A percentile compares a stretch with the other conserved stretches of the same genome.
phyloP scores from a whole-genome alignment of 306 rosid genomes.

The Rosa chinensis region DNA sequence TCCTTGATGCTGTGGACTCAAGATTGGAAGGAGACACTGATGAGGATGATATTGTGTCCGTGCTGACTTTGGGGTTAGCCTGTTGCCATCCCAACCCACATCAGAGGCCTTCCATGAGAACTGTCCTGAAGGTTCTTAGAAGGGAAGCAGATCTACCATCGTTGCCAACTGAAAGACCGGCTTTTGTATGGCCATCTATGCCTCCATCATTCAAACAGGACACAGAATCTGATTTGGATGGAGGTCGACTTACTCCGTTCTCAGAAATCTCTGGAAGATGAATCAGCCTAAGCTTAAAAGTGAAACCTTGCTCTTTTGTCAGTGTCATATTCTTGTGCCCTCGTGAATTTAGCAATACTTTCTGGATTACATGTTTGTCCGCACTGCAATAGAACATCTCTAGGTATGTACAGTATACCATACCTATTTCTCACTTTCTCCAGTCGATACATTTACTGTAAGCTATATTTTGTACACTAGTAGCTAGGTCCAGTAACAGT shows the following conservation, averaged over 20 bases:
- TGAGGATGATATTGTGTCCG: constrained; percentile 24
- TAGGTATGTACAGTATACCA: not conserved
- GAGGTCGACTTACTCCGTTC: constrained; percentile 11
- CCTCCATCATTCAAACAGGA: constrained; percentile 46
- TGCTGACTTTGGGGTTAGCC: constrained; percentile 61
- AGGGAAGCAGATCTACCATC: constrained; percentile 53
- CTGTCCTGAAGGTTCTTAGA: constrained; percentile 53
- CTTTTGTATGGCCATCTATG: constrained; percentile 71
- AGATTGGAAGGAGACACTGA: constrained; percentile 31
- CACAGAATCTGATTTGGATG: constrained; percentile 17
- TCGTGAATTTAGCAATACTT: not conserved
- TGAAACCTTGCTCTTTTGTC: constrained; percentile 1
- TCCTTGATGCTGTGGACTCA: constrained; percentile 44
- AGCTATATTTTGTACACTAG: not conserved
- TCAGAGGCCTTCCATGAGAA: constrained; percentile 64
- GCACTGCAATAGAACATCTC: not conserved
- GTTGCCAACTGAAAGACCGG: constrained; percentile 54
- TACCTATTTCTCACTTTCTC: not conserved
- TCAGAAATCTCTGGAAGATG: constrained; percentile 46
- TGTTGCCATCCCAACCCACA: constrained; percentile 85
- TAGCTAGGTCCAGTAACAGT: not conserved
- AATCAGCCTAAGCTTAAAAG: not conserved
- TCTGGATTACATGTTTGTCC: not conserved
- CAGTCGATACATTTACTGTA: not conserved
- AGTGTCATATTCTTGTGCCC: not conserved